Evolutionary conservation across 1,284 basidiomycete genomes (phyloP), one percentile per base, ranked within the genome.

Genomic region (Sphaerobolus stellatus): DNA sequence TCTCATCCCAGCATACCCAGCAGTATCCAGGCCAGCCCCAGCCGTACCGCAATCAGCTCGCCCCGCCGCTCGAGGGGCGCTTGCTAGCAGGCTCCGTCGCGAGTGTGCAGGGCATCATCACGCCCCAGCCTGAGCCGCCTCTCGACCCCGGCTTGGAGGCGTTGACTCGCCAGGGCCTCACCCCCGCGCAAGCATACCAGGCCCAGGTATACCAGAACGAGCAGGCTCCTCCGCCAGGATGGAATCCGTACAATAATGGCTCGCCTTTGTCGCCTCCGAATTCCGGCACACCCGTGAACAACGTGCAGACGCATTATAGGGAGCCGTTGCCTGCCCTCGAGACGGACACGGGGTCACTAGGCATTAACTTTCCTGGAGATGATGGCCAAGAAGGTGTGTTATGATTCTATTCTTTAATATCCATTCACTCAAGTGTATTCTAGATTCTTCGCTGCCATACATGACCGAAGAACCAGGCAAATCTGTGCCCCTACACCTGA

Each of bases 131-230:
- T 56, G 80, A 82, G 51, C 81, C 83, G 60, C 75, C 78, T n/a
- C 75, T 75, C 65, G 81, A 84, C 67, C 68, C 74, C 22, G 66
- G 62, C 48, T 72, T 78, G 56, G 79, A 81, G 59, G 70, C 74
- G 20, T 66, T 76, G 46, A 74, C 76, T 28, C 74, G 71, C 51
- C 71, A 77, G 34, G 84, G 82, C 5, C 76, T 89, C 54, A 87
- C 87, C 5, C 82, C 86, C 45, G 86, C 87, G 11, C 89, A 91
- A 68, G 84, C 85, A 36, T 90, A 90, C 71, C 89, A 89, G 65
- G 82, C 82, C 5, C 86, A 90, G 66, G 77, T 88, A 38, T 84
- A 85, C 62, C 71, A 71, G 55, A 79, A 50, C 41, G 41, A n/a
- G 31, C 48, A 43, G n/a, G 27, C 29, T 16, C 36, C 27, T 14